Evolutionary conservation across 176 grass and related monocot genomes (phyloP).

Genomic region (Neostapfia colusana): DNA sequence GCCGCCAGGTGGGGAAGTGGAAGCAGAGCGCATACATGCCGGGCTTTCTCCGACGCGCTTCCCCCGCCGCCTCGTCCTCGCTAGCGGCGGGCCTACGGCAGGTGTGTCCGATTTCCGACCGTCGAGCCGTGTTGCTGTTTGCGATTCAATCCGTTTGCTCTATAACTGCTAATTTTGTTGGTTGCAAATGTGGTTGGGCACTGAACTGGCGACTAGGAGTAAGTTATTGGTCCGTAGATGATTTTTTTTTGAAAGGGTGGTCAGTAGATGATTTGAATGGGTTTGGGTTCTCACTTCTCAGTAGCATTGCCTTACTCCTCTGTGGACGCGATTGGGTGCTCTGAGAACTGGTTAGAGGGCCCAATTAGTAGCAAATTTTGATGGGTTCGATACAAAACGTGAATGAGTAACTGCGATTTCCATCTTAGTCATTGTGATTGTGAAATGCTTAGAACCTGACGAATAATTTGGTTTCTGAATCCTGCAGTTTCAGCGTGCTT

Average conservation of each 20-base stretch:
- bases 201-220: neutral
- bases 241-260: no score
- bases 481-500: slow-evolving; percentile 35
- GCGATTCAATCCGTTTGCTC: neutral
- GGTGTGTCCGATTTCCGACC: slow-evolving; percentile 2
- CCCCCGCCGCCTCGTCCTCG: neutral
- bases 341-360: neutral
- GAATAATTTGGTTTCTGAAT: slow-evolving; percentile 39
- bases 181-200: neutral
- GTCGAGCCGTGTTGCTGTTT: neutral
- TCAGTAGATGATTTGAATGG: neutral
- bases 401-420: neutral
- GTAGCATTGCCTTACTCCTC: neutral
- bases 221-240: neutral
- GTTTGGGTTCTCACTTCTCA: neutral
- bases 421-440: neutral
- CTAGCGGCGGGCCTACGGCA: slow-evolving; percentile 17
- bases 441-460: slow-evolving; percentile 12
- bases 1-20: neutral
- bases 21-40: slow-evolving; percentile 19
- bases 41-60: slow-evolving; percentile 31
- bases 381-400: neutral
- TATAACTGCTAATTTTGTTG: neutral
- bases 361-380: neutral
- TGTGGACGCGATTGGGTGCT: neutral